Evolutionary conservation across 2,329 filamentous ascomycete species (phyloP).

Genomic region (Exophiala lecanii-corni): DNA sequence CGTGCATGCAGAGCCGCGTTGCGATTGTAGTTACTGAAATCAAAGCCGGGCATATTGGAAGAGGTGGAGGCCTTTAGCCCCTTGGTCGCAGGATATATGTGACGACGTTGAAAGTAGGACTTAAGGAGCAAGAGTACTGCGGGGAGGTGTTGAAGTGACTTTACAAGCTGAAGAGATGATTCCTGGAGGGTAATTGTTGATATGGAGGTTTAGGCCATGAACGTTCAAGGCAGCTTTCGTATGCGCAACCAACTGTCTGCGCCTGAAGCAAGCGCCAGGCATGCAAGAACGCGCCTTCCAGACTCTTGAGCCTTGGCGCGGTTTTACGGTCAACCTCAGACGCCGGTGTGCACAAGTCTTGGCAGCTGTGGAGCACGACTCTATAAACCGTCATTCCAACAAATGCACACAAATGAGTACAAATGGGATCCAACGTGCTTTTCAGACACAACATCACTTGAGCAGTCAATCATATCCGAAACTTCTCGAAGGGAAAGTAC

Average conservation of each 20-base stretch:
- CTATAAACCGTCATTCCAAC: too few species aligned
- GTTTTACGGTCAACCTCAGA: too few species aligned
- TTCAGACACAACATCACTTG: too few species aligned
- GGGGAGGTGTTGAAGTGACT: background rate
- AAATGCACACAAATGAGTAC: too few species aligned
- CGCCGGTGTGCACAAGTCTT: too few species aligned
- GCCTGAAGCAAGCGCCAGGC: too few species aligned
- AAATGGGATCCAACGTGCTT: too few species aligned
- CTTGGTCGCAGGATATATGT: background rate
- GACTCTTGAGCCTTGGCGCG: too few species aligned
- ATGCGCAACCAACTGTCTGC: slow-evolving; percentile 1
- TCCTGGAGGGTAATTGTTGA: background rate
- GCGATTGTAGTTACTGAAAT: slow-evolving; percentile 99
- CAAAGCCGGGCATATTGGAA: slow-evolving; percentile 79
- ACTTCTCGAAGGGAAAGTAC: too few species aligned
- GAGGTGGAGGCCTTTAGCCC: slow-evolving; percentile 15
- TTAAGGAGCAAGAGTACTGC: background rate
- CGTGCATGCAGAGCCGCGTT: slow-evolving; percentile 92
- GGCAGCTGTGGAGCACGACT: too few species aligned
- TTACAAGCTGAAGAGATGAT: background rate
- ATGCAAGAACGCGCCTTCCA: too few species aligned
- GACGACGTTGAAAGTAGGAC: background rate
- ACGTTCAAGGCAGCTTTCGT: slow-evolving; percentile 1
- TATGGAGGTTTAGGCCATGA: background rate
- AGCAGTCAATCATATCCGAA: too few species aligned